Evolutionary conservation across 805 yeast species (phyloP).

Genomic region (Wickerhamia fluorescens): DNA sequence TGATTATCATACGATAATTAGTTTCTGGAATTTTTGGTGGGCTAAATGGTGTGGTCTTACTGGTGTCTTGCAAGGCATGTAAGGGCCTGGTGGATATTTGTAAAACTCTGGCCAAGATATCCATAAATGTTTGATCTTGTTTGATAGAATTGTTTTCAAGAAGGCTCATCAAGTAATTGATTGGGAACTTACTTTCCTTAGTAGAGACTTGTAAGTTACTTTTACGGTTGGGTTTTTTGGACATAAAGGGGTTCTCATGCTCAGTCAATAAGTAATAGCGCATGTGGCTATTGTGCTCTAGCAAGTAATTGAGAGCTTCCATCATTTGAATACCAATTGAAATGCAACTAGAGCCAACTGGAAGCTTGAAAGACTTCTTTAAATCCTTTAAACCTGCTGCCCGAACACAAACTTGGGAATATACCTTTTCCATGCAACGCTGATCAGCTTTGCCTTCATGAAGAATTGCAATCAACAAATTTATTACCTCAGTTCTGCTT

Average conservation of each 20-base stretch:
- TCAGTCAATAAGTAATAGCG: constrained; percentile 74
- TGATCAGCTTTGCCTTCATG: constrained; percentile 69
- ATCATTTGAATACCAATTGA: constrained; percentile 71
- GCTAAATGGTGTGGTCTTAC: constrained; percentile 19
- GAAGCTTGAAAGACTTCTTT: constrained; percentile 28
- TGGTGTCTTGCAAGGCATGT: constrained; percentile 32
- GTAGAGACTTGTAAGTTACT: constrained; percentile 13
- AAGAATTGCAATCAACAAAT: constrained; percentile 57
- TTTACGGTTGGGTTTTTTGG: constrained; percentile 26
- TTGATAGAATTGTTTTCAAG: constrained; percentile 58
- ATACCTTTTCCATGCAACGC: constrained; percentile 54
- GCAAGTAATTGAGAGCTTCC: constrained; percentile 63
- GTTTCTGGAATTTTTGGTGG: constrained; percentile 60
- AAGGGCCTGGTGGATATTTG: constrained; percentile 75
- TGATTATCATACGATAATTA: constrained; percentile 56
- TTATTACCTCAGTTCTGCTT: constrained; percentile 67
- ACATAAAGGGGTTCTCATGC: constrained; percentile 45
- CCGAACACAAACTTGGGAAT: constrained; percentile 46
- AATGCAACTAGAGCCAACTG: constrained; percentile 59
- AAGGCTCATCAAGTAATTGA: constrained; percentile 58
- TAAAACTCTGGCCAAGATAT: constrained; percentile 63
- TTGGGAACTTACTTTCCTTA: constrained; percentile 55
- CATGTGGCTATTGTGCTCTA: constrained; percentile 60
- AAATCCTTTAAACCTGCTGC: constrained; percentile 22
- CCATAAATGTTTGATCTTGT: constrained; percentile 72